phyloP scores from a whole-genome alignment of 257 asterid genomes.

The Primulina eburnea region DNA sequence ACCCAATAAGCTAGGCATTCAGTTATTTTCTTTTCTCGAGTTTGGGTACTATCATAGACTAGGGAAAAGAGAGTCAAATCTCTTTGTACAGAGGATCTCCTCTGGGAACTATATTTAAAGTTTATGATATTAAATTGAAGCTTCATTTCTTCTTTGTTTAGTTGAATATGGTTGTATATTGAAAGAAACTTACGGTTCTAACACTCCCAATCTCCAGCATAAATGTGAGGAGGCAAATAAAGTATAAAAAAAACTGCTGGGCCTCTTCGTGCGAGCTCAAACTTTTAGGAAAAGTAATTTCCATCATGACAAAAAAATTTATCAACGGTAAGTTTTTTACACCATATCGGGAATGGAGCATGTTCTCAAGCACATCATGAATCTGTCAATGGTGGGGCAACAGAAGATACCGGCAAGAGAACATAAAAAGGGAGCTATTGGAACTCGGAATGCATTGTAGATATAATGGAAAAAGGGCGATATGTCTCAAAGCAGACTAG shows the following conservation, averaged over 20 bases:
- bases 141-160: too few relatives aligned
- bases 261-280: too few relatives aligned
- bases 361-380: conserved; percentile 1
- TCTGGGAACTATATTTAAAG: too few relatives aligned
- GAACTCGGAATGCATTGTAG: not conserved
- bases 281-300: not conserved
- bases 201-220: too few relatives aligned
- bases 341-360: not conserved
- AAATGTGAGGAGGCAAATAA: not conserved
- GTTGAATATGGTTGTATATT: too few relatives aligned
- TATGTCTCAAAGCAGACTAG: not conserved
- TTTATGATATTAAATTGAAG: too few relatives aligned
- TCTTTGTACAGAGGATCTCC: too few relatives aligned
- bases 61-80: too few relatives aligned
- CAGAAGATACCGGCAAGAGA: conserved; percentile 3
- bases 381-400: not conserved
- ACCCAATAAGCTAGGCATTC: too few relatives aligned
- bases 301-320: not conserved
- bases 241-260: not conserved
- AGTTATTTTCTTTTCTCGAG: too few relatives aligned
- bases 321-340: not conserved
- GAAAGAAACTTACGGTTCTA: too few relatives aligned
- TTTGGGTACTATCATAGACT: too few relatives aligned
- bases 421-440: not conserved
- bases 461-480: conserved; percentile 5